These are phyloP conservation scores for Tetracentron sinense DNA, from an alignment of 164 flowering plant genomes.

Conservation along the genomic window DNA sequence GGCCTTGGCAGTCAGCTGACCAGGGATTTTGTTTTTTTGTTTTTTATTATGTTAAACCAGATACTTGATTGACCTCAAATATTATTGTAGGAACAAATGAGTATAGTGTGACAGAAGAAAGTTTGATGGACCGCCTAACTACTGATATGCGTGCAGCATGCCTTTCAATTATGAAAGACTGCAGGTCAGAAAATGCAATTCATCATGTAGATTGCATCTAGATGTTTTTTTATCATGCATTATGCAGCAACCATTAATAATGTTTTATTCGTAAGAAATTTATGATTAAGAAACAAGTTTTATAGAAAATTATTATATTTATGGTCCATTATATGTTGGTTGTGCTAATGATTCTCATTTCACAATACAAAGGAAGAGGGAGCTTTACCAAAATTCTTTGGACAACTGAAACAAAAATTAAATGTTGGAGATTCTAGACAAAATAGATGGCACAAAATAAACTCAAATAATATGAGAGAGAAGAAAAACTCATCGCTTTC, in stretches of 20 bases:
- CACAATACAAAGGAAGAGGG: no score
- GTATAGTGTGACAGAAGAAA: slow-evolving; percentile 71
- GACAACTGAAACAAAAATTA: no score
- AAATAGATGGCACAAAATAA: no score
- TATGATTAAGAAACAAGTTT: no score
- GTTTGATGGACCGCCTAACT: slow-evolving; percentile 70
- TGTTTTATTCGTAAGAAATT: not conserved
- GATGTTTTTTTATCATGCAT: not conserved
- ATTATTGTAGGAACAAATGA: slow-evolving; percentile 47
- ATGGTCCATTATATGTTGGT: no score
- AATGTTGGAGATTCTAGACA: no score
- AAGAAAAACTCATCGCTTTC: no score
- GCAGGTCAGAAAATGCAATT: slow-evolving; percentile 47
- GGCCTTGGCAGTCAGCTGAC: not conserved
- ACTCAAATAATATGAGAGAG: no score
- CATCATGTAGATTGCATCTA: not conserved
- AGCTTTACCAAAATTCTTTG: no score
- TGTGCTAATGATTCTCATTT: no score
- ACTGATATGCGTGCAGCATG: slow-evolving; percentile 61
- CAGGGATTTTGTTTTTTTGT: not conserved
- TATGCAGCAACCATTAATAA: not conserved
- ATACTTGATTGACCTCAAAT: not conserved
- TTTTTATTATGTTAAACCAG: not conserved
- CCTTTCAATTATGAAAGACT: slow-evolving; percentile 35
- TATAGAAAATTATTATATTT: no score